A percentile compares a stretch with the other conserved stretches of the same genome.
These are phyloP conservation scores for Phytopythium cucurbitacearum DNA, from an alignment of 352 stramenopile genomes.

Conservation along the genomic window DNA sequence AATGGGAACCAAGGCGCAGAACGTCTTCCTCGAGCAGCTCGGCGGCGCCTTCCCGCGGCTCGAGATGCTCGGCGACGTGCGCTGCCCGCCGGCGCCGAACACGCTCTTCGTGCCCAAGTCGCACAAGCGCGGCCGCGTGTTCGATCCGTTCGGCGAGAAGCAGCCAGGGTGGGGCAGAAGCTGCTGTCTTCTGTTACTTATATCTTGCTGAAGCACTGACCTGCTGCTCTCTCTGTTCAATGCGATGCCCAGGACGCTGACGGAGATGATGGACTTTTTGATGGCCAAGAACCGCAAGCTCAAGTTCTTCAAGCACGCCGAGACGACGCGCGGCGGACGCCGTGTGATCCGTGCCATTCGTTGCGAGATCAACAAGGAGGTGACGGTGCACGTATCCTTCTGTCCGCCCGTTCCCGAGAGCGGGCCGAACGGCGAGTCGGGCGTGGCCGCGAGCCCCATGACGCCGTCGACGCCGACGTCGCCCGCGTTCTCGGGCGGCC, in stretches of 20 bases:
- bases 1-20: conserved; percentile 78
- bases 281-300: conserved; percentile 86
- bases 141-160: conserved; percentile 82
- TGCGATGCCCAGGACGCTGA: conserved; percentile 42
- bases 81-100: conserved; percentile 61
- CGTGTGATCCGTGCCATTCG: conserved; percentile 83
- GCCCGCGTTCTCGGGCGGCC: conserved; percentile 60
- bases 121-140: conserved; percentile 77
- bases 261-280: conserved; percentile 90
- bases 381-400: conserved; percentile 81
- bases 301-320: conserved; percentile 87
- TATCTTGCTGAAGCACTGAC: conserved; percentile 1
- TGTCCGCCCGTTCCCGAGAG: conserved; percentile 75
- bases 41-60: conserved; percentile 63
- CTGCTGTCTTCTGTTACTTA: neutral
- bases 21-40: conserved; percentile 78
- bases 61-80: conserved; percentile 80
- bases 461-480: conserved; percentile 83
- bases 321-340: conserved; percentile 79
- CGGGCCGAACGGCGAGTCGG: conserved; percentile 73
- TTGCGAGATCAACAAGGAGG: conserved; percentile 86
- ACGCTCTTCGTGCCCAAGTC: conserved; percentile 78
- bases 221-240: neutral
- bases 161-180: conserved; percentile 48
- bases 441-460: conserved; percentile 81